phyloP scores from a whole-genome alignment of 805 yeast genomes.

The Maudiozyma bulderi region DNA sequence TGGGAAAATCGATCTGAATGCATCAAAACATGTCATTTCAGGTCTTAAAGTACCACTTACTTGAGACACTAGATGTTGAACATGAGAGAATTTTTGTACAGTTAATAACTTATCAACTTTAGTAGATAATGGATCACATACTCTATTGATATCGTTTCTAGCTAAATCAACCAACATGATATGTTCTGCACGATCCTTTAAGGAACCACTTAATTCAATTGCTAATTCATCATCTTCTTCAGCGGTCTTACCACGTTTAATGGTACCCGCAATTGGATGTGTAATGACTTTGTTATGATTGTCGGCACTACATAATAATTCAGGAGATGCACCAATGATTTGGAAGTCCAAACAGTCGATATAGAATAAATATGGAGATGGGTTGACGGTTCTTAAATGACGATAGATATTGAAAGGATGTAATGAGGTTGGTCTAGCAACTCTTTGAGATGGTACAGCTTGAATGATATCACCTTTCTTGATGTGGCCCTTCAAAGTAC shows the following conservation, averaged over 20 bases:
- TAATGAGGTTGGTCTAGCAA: slow-evolving; percentile 85
- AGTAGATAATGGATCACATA: slow-evolving; percentile 81
- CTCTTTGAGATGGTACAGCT: slow-evolving; percentile 96
- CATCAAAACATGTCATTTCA: slow-evolving; percentile 87
- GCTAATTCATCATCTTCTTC: slow-evolving; percentile 90
- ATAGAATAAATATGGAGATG: slow-evolving; percentile 94
- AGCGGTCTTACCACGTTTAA: slow-evolving; percentile 76
- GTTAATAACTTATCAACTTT: slow-evolving; percentile 81
- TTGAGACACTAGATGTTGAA: slow-evolving; percentile 91
- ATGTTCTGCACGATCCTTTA: slow-evolving; percentile 95
- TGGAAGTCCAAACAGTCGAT: slow-evolving; percentile 88
- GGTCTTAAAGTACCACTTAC: slow-evolving; percentile 83
- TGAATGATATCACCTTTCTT: slow-evolving; percentile 90
- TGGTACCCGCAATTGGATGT: slow-evolving; percentile 98
- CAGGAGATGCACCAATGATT: slow-evolving; percentile 96
- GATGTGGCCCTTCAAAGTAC: slow-evolving; percentile 67
- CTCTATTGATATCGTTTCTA: slow-evolving; percentile 88
- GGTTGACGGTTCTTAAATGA: slow-evolving; percentile 90
- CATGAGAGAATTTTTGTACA: slow-evolving; percentile 91
- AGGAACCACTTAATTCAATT: slow-evolving; percentile 54
- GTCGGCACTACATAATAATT: slow-evolving; percentile 78
- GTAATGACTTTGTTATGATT: slow-evolving; percentile 64
- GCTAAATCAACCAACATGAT: slow-evolving; percentile 98
- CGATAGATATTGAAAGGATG: slow-evolving; percentile 96
- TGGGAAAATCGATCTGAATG: slow-evolving; percentile 95